Percentiles rank a stretch among this genome's conserved stretches.
Evolutionary conservation across 192 early-diverging fungal genomes (phyloP).

Genomic region (Podila epicladia): DNA sequence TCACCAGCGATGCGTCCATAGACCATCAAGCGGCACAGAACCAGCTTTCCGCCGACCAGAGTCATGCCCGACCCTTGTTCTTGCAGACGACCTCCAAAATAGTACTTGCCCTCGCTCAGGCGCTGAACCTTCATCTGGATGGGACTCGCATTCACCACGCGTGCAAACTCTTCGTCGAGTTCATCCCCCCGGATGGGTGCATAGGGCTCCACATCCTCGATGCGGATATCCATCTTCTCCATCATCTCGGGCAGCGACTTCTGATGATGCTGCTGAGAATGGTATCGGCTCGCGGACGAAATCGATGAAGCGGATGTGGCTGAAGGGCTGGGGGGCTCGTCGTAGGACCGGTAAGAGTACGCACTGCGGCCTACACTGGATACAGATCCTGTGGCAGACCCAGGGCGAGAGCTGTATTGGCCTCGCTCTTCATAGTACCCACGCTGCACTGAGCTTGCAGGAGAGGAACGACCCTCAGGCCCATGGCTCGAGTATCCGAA

Average conservation of each 20-base stretch:
- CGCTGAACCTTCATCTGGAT: constrained; percentile 59
- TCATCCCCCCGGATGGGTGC: constrained; percentile 53
- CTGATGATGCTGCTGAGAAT: constrained; percentile 15
- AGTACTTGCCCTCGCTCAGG: constrained; percentile 49
- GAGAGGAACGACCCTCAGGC: constrained; percentile 20
- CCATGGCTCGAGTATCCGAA: constrained; percentile 14
- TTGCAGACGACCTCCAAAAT: constrained; percentile 47
- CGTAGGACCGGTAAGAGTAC: constrained; percentile 27
- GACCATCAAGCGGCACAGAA: constrained; percentile 60
- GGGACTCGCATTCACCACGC: constrained; percentile 61
- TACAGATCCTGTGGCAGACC: constrained; percentile 21
- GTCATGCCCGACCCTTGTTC: constrained; percentile 31
- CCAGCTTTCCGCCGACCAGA: constrained; percentile 54
- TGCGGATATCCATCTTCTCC: constrained; percentile 43
- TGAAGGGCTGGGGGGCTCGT: constrained; percentile 31
- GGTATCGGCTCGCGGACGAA: constrained; percentile 11
- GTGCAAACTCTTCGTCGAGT: constrained; percentile 63
- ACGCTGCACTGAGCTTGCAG: constrained; percentile 15
- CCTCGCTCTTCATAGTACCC: constrained; percentile 18
- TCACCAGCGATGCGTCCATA: constrained; percentile 51
- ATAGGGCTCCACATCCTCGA: constrained; percentile 52
- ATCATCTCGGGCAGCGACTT: constrained; percentile 22
- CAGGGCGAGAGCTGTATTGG: constrained; percentile 18
- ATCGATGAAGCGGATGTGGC: constrained; percentile 22
- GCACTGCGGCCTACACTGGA: constrained; percentile 22